These are phyloP conservation scores for Acanthamoeba royreba DNA, from an alignment of 208 protist genomes.

Conservation along the genomic window DNA sequence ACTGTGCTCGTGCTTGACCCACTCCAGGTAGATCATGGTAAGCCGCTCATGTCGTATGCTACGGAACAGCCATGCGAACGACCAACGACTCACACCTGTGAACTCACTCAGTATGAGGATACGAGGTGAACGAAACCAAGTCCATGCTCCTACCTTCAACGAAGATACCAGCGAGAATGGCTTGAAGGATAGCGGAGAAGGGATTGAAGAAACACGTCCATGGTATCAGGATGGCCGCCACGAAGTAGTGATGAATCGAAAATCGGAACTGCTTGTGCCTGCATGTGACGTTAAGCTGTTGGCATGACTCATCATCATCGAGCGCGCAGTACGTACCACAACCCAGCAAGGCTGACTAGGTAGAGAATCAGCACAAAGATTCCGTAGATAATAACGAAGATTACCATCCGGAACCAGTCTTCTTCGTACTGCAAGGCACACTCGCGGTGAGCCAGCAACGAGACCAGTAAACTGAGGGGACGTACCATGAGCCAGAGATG, in stretches of 20 bases:
- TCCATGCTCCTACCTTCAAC: neutral
- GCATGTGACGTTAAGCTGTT: neutral
- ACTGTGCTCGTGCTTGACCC: conserved; percentile 27
- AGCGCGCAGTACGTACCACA: neutral
- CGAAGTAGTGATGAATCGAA: conserved; percentile 24
- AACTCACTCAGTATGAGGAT: neutral
- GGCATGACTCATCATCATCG: neutral
- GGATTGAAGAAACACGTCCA: conserved; percentile 45
- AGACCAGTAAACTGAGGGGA: neutral
- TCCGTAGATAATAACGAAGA: neutral
- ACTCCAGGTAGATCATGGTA: conserved; percentile 9
- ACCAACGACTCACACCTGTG: conserved; percentile 10
- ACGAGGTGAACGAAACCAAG: neutral
- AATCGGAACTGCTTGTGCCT: neutral
- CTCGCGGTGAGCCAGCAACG: neutral
- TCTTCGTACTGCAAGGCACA: neutral
- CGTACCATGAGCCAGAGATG: conserved; percentile 39
- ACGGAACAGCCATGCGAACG: neutral
- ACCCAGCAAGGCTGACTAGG: neutral
- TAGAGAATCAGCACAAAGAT: neutral
- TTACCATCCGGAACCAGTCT: neutral
- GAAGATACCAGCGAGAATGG: conserved; percentile 30
- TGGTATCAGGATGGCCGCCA: conserved; percentile 11
- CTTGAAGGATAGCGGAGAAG: conserved; percentile 2
- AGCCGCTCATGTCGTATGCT: neutral